Evolutionary conservation across 2,329 filamentous ascomycete species (phyloP).

Genomic region (Bipolaris victoriae): DNA sequence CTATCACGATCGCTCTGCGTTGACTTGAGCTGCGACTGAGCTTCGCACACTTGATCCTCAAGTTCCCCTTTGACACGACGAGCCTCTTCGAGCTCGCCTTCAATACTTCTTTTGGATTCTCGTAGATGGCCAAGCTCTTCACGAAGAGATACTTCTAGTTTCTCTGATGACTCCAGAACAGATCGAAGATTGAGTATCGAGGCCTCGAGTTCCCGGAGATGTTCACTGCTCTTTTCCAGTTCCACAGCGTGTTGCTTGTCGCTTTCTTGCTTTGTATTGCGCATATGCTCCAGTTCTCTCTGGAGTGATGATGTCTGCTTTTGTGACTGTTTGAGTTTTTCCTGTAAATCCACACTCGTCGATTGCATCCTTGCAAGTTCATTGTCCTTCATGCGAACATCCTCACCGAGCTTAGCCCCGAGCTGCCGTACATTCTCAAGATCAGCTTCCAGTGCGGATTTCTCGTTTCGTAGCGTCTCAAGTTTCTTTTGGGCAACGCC

Average conservation of each 20-base stretch:
- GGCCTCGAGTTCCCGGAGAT: slow-evolving; percentile 33
- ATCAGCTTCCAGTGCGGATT: slow-evolving; percentile 26
- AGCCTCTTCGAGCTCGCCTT: slow-evolving; percentile 17
- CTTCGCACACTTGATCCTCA: slow-evolving; percentile 15
- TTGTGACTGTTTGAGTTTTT: slow-evolving; percentile 31
- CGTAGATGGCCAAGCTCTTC: slow-evolving; percentile 23
- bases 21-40: slow-evolving; percentile 10
- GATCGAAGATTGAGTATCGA: slow-evolving; percentile 27
- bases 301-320: slow-evolving; percentile 24
- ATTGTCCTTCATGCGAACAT: slow-evolving; percentile 27
- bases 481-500: slow-evolving; percentile 25
- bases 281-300: slow-evolving; percentile 26
- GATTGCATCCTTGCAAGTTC: slow-evolving; percentile 34
- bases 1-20: slow-evolving; percentile 11
- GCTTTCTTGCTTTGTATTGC: slow-evolving; percentile 19
- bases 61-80: slow-evolving; percentile 16
- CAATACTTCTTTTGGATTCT: slow-evolving; percentile 16
- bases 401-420: slow-evolving; percentile 26
- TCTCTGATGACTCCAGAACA: slow-evolving; percentile 24
- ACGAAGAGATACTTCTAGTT: slow-evolving; percentile 20
- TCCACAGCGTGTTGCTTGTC: slow-evolving; percentile 22
- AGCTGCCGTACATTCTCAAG: slow-evolving; percentile 28
- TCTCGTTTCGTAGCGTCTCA: slow-evolving; percentile 27
- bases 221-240: slow-evolving; percentile 21
- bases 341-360: slow-evolving; percentile 26